These are phyloP conservation scores for Prosopis cineraria DNA, from an alignment of 306 rosid species.

Conservation along the genomic window DNA sequence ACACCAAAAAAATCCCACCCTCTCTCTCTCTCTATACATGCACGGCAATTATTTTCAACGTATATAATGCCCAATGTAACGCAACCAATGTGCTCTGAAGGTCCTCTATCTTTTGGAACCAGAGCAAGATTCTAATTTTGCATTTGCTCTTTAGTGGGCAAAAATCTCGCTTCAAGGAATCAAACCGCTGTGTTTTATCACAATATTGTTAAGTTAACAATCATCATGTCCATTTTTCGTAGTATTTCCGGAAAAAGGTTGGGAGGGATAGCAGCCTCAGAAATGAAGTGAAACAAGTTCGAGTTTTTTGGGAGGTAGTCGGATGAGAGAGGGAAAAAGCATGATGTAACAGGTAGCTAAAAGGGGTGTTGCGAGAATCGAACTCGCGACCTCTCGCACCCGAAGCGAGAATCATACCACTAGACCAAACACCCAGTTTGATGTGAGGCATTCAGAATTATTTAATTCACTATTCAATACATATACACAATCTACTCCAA, in stretches of 20 bases:
- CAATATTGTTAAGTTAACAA: not conserved
- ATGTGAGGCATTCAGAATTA: no score
- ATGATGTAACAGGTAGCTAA: not conserved
- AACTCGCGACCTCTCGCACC: conserved; percentile 78
- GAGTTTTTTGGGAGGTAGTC: not conserved
- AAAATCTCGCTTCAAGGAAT: not conserved
- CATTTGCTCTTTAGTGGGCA: not conserved
- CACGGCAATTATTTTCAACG: not conserved
- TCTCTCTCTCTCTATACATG: no score
- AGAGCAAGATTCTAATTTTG: not conserved
- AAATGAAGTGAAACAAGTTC: not conserved
- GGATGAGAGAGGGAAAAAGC: not conserved
- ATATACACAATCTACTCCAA: not conserved
- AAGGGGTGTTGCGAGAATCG: conserved; percentile 71
- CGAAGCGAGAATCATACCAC: conserved; percentile 55
- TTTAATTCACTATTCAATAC: no score
- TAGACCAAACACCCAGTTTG: conserved; percentile 45
- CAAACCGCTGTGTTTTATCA: not conserved
- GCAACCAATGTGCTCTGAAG: not conserved
- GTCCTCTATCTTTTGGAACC: not conserved
- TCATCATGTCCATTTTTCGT: not conserved
- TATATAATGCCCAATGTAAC: not conserved
- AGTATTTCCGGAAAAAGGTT: not conserved
- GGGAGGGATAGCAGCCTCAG: not conserved
- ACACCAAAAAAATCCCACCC: no score